Base-by-base conservation (phyloP, 73 alveolate genomes). In the Diophrys sp. region DNA sequence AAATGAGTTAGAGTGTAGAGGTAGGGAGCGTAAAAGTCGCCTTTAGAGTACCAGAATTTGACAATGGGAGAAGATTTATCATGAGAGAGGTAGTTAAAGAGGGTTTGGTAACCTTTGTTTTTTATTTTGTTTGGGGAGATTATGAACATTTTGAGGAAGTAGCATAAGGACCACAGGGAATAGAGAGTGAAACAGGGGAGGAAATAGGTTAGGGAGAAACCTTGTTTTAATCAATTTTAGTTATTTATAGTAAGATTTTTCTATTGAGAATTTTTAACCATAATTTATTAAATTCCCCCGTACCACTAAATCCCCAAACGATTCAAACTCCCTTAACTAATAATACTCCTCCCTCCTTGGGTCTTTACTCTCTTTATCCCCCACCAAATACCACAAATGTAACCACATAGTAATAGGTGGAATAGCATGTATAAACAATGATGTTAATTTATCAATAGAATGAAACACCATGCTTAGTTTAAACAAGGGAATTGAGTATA, bases 381-480 rank as follows among this genome's bases (percentile, higher is more conserved):
- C 67, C 14, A 70, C 5, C 25, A 31, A 29, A 31, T 72, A 34
- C 89, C 89, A 81, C 76, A 74, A 72, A 0, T 71, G 66, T 24
- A 71, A 71, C 84, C 85, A 79, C 73, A 80, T 70, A 0, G 85
- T 31, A 0, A 79, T 76, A 32, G 71, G 70, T 54, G 93, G 93
- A 29, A 81, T 33, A 8, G 78, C 23, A 56, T 85, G 93, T 32
- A 85, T 78, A 11, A 81, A 74, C 0, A 83, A 33, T 14, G 84
- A 75, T 1, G 88, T 85, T 0, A 85, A 71, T 26, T 85, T 78
- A 25, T 85, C 85, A 0, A 79, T 25, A 28, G 67, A 67, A 67
- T 85, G 93, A 71, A 79, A 66, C 44, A 85, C 79, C 80, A 85
- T 67, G 23, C 82, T 71, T 33, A 74, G 71, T 29, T 72, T 81